A percentile compares a stretch with the other conserved stretches of the same genome.
Evolutionary conservation across 2,329 filamentous ascomycete species (phyloP).

Genomic region (Trichoderma aggressivum): DNA sequence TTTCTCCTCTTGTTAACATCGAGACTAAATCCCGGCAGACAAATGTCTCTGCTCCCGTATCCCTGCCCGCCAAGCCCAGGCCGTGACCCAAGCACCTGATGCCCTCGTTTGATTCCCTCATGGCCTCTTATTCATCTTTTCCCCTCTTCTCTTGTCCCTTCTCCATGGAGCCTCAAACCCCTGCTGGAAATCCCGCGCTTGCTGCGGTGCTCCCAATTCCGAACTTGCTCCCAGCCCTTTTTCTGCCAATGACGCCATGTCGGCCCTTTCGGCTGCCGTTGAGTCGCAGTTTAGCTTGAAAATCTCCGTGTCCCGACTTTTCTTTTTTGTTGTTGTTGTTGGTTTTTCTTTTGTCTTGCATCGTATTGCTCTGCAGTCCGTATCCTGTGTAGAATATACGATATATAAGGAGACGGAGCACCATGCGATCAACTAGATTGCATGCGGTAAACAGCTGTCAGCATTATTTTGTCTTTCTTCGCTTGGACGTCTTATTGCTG

Average conservation of each 20-base stretch:
- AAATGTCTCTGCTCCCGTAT: not conserved
- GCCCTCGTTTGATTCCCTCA: constrained; percentile 2
- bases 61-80: not conserved
- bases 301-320: not conserved
- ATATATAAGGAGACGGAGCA: not conserved
- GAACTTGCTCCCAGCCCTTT: not conserved
- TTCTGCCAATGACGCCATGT: constrained; percentile 1
- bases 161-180: not conserved
- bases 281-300: not conserved
- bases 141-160: not conserved
- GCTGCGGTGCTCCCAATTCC: not conserved
- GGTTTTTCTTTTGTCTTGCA: no score
- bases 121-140: not conserved
- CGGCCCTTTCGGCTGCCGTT: not conserved
- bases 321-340: not conserved
- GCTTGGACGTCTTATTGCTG: not conserved
- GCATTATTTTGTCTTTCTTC: not conserved
- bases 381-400: not conserved
- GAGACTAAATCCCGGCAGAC: not conserved
- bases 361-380: not conserved
- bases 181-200: not conserved
- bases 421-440: not conserved
- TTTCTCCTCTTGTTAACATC: not conserved
- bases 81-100: constrained; percentile 8
- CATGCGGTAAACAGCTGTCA: not conserved